Conservation (phyloP, 371 early-diverging fungal species). For the Syncephalastrum monosporum region DNA sequence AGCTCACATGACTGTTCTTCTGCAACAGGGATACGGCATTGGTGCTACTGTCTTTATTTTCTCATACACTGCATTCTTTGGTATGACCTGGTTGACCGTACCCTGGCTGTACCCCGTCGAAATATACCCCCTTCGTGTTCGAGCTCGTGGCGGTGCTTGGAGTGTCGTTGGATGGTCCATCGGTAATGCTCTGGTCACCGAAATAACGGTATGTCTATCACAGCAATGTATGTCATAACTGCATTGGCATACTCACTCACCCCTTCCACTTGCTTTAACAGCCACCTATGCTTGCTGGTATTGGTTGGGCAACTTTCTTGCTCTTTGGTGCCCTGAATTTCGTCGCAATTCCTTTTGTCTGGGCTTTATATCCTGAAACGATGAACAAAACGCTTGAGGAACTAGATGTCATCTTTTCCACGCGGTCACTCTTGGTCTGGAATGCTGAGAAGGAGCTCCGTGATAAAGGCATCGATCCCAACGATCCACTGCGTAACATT, state of each 20-base stretch:
- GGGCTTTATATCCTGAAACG: constrained; percentile 36
- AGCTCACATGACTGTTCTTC: background rate
- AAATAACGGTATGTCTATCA: constrained; percentile 22
- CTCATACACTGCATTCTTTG: constrained; percentile 35
- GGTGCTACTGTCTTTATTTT: constrained; percentile 38
- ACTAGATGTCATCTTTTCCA: constrained; percentile 38
- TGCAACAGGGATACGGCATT: constrained; percentile 24
- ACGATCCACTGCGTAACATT: constrained; percentile 9
- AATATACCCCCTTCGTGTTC: constrained; percentile 36
- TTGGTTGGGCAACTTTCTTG: constrained; percentile 43
- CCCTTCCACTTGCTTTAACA: background rate
- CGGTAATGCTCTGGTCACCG: constrained; percentile 42
- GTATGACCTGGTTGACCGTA: constrained; percentile 40
- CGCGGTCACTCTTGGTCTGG: constrained; percentile 41
- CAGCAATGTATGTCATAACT: no score
- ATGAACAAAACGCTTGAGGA: constrained; percentile 41
- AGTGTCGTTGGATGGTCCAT: constrained; percentile 47
- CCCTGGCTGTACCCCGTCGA: constrained; percentile 46
- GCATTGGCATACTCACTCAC: no score
- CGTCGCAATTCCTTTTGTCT: constrained; percentile 36
- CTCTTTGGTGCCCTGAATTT: constrained; percentile 42
- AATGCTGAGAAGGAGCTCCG: constrained; percentile 35
- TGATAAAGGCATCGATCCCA: constrained; percentile 15
- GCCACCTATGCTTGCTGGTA: constrained; percentile 34
- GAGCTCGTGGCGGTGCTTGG: constrained; percentile 44